A percentile compares a stretch with the other conserved stretches of the same genome.
phyloP scores from a whole-genome alignment of 306 rosid species.

The Gynostemma pentaphyllum region DNA sequence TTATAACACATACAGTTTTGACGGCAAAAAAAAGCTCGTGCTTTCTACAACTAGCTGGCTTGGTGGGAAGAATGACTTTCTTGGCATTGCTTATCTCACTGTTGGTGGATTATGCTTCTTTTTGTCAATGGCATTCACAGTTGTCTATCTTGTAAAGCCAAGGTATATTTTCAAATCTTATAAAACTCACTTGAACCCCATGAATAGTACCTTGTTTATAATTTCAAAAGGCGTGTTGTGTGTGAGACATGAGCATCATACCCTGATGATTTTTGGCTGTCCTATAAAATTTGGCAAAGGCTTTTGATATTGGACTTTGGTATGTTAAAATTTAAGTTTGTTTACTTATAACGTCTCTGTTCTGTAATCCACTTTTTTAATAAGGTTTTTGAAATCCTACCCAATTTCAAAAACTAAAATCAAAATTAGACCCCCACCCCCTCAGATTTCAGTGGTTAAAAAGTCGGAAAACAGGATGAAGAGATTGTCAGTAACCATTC shows the following conservation, averaged over 20 bases:
- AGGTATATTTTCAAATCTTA: constrained; percentile 38
- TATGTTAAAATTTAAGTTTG: background rate
- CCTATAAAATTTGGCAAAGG: background rate
- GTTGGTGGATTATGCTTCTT: constrained; percentile 89
- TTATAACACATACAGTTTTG: constrained; percentile 17
- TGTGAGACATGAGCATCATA: background rate
- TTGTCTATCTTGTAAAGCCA: constrained; percentile 81
- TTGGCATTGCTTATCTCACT: constrained; percentile 25
- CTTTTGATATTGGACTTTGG: background rate
- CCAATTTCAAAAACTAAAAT: too few species aligned
- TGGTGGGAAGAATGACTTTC: constrained; percentile 20
- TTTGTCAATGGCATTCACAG: constrained; percentile 65
- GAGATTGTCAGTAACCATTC: too few species aligned
- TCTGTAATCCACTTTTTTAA: background rate
- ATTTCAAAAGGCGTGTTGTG: background rate
- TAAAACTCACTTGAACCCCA: background rate
- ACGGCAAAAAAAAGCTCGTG: constrained; percentile 18
- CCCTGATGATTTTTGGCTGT: background rate
- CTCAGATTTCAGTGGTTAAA: too few species aligned
- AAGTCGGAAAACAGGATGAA: too few species aligned
- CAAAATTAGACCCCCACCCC: too few species aligned
- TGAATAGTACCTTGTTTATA: background rate
- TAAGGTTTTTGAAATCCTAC: background rate
- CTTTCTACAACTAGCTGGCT: constrained; percentile 21
- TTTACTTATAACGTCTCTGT: too few species aligned